Base-by-base conservation (phyloP, 2,329 filamentous ascomycete genomes). In the Phoma sp. region DNA sequence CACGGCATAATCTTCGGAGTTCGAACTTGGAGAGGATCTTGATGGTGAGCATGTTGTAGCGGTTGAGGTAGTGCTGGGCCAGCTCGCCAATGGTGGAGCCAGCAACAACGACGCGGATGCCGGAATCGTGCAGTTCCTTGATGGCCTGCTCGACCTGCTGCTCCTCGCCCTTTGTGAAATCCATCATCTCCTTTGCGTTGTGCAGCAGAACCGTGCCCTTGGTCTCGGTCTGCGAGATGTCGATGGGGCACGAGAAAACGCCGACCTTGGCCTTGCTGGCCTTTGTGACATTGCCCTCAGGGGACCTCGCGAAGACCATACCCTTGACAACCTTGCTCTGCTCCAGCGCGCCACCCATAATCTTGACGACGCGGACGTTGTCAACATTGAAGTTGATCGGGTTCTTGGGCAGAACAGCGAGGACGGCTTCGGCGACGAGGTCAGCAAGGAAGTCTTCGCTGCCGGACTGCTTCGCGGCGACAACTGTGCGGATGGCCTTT, bases 21-120 rank as follows among this genome's bases (percentile, higher is more conserved):
- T 99, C 95, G 71, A 98, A 99, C 79, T 99, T 99, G 80, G 92
- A 96, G 69, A 98, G 86, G 64, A 99, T 89, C 79, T 96, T 96
- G 82, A 99, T 93, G 71, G 95, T 88, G 42, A 99, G 86, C 64
- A 99, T 98, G 73, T 91, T 92, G 78, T 90, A 96, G 69, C 93
- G 90, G 85, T 99, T 97, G 61, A 99, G 88, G 80, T 97, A 99
- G 82, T 99, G 95, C 77, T 96, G 83, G 50, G 95, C 95, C 58
- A 99, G 85, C 75, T 99, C 96, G 66, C 96, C 95, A 41, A 99
- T 88, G n/a, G 91, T 93, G 35, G 91, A 89, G 52, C 95, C 95
- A 51, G 93, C 93, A 64, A 99, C 85, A 44, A 98, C 87, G 14
- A 99, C 96, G 52, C 95, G 87, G 60, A 99, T 78, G 39, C 95